Evolutionary conservation across 148 eudicot species (phyloP), one percentile per base, ranked within the genome.

Genomic region (Silene latifolia): DNA sequence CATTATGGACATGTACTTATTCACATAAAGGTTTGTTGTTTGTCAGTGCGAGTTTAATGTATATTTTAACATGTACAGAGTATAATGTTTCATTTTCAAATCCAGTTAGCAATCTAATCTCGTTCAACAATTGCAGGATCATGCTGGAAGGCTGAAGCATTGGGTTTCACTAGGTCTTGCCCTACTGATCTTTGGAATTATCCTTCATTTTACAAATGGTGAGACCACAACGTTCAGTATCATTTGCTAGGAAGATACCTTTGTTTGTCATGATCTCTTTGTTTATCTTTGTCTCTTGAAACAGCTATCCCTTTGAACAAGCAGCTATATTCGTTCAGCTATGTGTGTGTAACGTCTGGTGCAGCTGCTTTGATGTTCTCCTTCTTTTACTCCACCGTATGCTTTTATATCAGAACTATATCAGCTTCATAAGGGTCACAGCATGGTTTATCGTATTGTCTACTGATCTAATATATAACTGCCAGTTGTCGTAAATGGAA

Each of bases 231-330:
- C 51, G 5, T 44, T 39, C 14, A 63, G 17, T 66, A 18, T 32
- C 46, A 24, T 25, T 63, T 44, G 58, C 61, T 18, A 18, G n/a
- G 18, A 25, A 24, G 10, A 21, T 17, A 19, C n/a, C 27, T 46
- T 18, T 66, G 14, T 14, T 62, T 47, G 35, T 67, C 42, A 57
- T 71, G 32, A 15, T 69, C 48, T 74, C 53, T 71, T 67, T 0
- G 23, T 5, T 48, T 23, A 39, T 60, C 7, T 13, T 81, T 53
- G 17, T 63, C 54, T 78, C 51, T 59, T 73, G 42, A 77, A 82
- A 84, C 93, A 93, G 98, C 95, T 19, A 89, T 91, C 79, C 95
- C 97, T 69, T 72, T 89, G 80, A 93, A 91, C 82, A 93, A 93
- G 89, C 97, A 93, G 79, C 77, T 93, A 14, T 93, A 91, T 80